phyloP scores from a whole-genome alignment of 2,329 filamentous ascomycete genomes.

The Colletotrichum sp. region DNA sequence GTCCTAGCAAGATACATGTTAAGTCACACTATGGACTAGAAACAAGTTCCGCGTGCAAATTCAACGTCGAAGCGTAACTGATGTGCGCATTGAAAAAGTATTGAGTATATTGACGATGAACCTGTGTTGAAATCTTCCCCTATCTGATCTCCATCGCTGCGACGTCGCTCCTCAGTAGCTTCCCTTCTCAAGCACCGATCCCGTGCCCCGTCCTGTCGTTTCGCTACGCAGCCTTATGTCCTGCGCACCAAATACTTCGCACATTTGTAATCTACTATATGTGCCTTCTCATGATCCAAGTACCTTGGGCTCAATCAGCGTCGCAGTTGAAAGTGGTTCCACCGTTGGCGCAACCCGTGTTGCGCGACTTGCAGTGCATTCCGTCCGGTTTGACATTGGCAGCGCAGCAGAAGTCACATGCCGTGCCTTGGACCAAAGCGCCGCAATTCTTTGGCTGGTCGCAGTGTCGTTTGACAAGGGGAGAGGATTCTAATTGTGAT shows the following conservation, averaged over 20 bases:
- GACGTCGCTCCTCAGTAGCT: too few relatives aligned
- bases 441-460: slow-evolving; percentile 23
- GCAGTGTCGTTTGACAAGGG: slow-evolving; percentile 14
- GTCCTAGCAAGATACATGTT: too few relatives aligned
- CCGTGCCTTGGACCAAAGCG: neutral
- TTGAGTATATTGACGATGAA: too few relatives aligned
- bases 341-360: neutral
- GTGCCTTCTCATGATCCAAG: neutral
- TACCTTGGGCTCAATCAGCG: neutral
- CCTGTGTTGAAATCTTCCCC: too few relatives aligned
- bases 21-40: too few relatives aligned
- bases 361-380: neutral
- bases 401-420: slow-evolving; percentile 10
- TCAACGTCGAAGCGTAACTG: too few relatives aligned
- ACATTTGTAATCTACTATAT: accelerated
- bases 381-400: neutral
- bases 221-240: accelerated
- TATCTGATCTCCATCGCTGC: too few relatives aligned
- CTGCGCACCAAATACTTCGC: too few relatives aligned
- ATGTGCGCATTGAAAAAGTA: too few relatives aligned
- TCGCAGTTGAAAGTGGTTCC: neutral
- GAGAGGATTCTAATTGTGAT: neutral
- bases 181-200: accelerated
- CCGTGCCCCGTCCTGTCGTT: accelerated
- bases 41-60: too few relatives aligned